Evolutionary conservation across 1,284 basidiomycete species (phyloP), one percentile per base, ranked within the genome.

Genomic region (Papiliotrema terrestris): DNA sequence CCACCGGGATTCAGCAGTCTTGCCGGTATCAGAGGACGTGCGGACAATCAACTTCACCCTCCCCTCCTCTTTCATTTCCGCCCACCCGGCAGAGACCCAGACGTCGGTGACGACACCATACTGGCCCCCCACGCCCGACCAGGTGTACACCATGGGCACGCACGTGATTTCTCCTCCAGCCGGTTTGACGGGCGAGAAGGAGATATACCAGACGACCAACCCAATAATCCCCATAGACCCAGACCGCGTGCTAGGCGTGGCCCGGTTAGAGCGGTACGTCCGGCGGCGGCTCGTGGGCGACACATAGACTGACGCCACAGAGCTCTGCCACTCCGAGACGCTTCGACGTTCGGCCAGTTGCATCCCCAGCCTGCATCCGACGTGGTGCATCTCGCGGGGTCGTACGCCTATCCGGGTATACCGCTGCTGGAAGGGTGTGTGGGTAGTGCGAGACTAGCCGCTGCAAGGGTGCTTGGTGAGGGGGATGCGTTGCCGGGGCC

Each of bases 191-290:
- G 20, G 17, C 9, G 46, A 22, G 61, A 23, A 44, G 17, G 38
- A 54, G 6, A 76, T 88, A 14, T 83, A 82, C 55, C 87, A 89
- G 72, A 88, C 86, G 17, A 89, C 86, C 15, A 89, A 89, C 69
- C 86, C 86, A 0, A 80, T 85, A 45, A 70, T 87, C 8, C 70
- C 81, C 2, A 82, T 84, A 17, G 70, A 70, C 41, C 70, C 78
- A 20, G 77, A 75, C 1, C 75, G 67, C 23, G 77, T 87, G 35
- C 70, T 89, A 23, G 84, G 83, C 46, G 76, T 83, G 14, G 81
- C 84, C 9, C 78, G 73, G 53, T 72, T 88, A 53, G 84, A 87
- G 62, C 80, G 87, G 52, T 86, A 82, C 20, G 79, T 86, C 26
- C 14, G 23, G 4, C 51, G 19, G 6, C 17, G 8, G 3, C 5